These are phyloP conservation scores for Xylogone sp. DNA, from an alignment of 2,329 filamentous ascomycete genomes.

Conservation along the genomic window DNA sequence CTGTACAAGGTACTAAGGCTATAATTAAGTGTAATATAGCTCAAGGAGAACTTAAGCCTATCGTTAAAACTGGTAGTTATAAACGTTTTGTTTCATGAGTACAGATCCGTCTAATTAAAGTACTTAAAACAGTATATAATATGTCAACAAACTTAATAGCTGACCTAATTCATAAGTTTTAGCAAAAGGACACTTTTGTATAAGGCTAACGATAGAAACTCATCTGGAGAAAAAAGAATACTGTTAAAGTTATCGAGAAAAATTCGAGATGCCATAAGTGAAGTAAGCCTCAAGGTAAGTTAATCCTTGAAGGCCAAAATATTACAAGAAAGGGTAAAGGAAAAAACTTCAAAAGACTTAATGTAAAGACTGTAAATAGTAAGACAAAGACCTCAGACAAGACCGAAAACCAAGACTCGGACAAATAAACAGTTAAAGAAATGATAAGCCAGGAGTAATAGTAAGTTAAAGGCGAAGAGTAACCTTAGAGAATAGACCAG, in stretches of 20 bases:
- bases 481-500: not conserved
- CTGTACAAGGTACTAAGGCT: not conserved
- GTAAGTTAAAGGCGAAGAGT: not conserved
- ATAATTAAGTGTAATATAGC: not conserved
- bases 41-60: not conserved
- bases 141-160: not conserved
- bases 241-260: not conserved
- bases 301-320: not conserved
- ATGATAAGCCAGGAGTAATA: not conserved
- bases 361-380: no score
- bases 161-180: not conserved
- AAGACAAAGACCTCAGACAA: no score
- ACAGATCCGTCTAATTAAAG: not conserved
- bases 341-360: no score
- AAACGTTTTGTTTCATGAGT: not conserved
- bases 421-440: no score
- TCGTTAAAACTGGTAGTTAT: not conserved
- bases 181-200: not conserved
- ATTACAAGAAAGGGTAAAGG: not conserved
- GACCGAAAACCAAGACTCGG: not conserved
- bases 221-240: not conserved
- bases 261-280: not conserved
- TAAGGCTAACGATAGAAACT: not conserved
- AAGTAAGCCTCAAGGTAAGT: not conserved
- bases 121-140: not conserved